Evolutionary conservation across 805 yeast species (phyloP), one percentile per base, ranked within the genome.

Genomic region (Sugiyamaella valdiviana): DNA sequence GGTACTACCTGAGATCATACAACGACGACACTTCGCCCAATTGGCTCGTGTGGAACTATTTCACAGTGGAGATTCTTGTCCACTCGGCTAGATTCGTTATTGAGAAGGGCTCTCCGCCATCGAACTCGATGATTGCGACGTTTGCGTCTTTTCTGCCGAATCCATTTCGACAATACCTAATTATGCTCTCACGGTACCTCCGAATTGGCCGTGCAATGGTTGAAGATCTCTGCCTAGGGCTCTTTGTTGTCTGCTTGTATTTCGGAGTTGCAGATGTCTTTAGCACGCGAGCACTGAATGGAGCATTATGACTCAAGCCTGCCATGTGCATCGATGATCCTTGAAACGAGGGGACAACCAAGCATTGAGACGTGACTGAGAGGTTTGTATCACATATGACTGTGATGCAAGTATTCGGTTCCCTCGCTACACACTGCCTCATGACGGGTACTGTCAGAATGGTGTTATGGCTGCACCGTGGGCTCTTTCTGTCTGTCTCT

Each of bases 61-160:
- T 56, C 36, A 51, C 61, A 10, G 40, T 49, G 7, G 56, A 65
- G 51, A 40, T 57, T 6, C 50, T 47, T 7, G 44, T 63, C 39
- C 51, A 56, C 10, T 48, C 59, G n/a, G 20, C 56, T n/a, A 55
- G 59, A 35, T 49, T 53, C 40, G 17, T 58, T 16, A 35, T 58
- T 9, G 66, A 63, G 20, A 57, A 52, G 38, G 51, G 51, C 24
- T 48, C 54, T 15, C 53, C 59, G 6, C 53, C 59, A 17, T 51
- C 55, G 20, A 46, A 55, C 42, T 47, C 64, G 10, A 41, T 48
- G 26, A 40, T 62, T 17, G 57, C 56, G 12, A 56, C 57, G 7
- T 44, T 65, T 38, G 51, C 64, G 5, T 50, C 51, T 10, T 58
- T 60, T 54, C 52, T 65, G 29, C 68, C 68, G 1, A 44, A 39